Evolutionary conservation across 2,329 filamentous ascomycete genomes (phyloP).

Genomic region (Aspergillus felis): DNA sequence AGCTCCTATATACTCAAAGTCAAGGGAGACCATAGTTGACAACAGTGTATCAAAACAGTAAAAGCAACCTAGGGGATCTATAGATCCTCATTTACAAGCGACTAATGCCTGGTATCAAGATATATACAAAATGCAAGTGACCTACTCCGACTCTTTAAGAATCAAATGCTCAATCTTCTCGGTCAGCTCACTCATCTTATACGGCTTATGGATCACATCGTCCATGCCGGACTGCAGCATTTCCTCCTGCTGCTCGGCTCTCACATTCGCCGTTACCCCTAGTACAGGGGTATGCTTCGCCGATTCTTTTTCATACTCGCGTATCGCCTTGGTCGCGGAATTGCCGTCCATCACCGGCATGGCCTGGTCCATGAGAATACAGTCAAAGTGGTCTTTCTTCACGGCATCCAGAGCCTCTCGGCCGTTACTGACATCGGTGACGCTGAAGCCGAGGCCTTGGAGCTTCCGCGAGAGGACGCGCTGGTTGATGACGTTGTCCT

Average conservation of each 20-base stretch:
- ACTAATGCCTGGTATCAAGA: neutral
- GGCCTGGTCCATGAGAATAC: constrained; percentile 76
- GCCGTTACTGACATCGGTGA: constrained; percentile 37
- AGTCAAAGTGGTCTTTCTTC: constrained; percentile 43
- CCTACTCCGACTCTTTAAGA: neutral
- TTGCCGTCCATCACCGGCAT: constrained; percentile 84
- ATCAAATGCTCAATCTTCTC: constrained; percentile 62
- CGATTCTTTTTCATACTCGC: constrained; percentile 58
- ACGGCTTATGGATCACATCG: constrained; percentile 75
- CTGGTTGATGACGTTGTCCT: constrained; percentile 45
- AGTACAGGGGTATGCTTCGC: constrained; percentile 27
- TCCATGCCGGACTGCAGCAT: constrained; percentile 72
- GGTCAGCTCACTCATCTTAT: constrained; percentile 67
- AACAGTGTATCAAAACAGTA: no score
- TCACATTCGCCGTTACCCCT: constrained; percentile 65
- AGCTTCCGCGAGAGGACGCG: constrained; percentile 37
- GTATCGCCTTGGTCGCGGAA: constrained; percentile 66
- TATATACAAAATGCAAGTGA: neutral
- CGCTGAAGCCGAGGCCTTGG: constrained; percentile 30
- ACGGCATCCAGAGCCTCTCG: constrained; percentile 43
- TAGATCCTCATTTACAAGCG: neutral
- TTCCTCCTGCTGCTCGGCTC: constrained; percentile 68
- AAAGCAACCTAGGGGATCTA: no score
- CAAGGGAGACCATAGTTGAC: no score
- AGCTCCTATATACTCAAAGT: no score